Evolutionary conservation across 352 stramenopile genomes (phyloP).

Genomic region (Blastocystis sp.): DNA sequence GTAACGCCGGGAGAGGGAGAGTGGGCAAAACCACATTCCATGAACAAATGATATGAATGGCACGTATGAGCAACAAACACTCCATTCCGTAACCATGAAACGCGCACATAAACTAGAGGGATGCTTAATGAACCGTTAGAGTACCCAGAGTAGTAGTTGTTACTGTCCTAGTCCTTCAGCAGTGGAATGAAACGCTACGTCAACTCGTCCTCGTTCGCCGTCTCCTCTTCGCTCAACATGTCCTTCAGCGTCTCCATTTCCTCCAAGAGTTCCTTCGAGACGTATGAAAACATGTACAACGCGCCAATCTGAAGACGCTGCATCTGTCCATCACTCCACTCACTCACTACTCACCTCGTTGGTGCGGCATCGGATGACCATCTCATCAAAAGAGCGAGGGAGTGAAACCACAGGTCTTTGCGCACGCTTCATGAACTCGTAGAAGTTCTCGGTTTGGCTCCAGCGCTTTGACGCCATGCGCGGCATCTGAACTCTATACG

Average conservation of each 20-base stretch:
- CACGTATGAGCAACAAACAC: conserved; percentile 50
- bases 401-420: background rate
- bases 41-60: background rate
- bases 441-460: background rate
- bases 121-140: no score
- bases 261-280: conserved; percentile 47
- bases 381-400: conserved; percentile 22
- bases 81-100: background rate
- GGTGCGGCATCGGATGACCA: background rate
- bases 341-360: background rate
- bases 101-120: background rate
- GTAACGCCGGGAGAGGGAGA: background rate
- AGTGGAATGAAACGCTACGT: background rate
- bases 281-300: conserved; percentile 51
- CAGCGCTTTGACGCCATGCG: background rate
- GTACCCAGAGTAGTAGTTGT: conserved; percentile 25
- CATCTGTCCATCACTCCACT: background rate
- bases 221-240: conserved; percentile 52
- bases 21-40: background rate
- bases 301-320: conserved; percentile 44
- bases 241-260: conserved; percentile 14
- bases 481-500: background rate
- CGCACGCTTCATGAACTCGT: background rate
- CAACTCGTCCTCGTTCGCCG: background rate
- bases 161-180: conserved; percentile 47